Evolutionary conservation across 2,329 filamentous ascomycete genomes (phyloP).

Genomic region (Paecilomyces formosus): DNA sequence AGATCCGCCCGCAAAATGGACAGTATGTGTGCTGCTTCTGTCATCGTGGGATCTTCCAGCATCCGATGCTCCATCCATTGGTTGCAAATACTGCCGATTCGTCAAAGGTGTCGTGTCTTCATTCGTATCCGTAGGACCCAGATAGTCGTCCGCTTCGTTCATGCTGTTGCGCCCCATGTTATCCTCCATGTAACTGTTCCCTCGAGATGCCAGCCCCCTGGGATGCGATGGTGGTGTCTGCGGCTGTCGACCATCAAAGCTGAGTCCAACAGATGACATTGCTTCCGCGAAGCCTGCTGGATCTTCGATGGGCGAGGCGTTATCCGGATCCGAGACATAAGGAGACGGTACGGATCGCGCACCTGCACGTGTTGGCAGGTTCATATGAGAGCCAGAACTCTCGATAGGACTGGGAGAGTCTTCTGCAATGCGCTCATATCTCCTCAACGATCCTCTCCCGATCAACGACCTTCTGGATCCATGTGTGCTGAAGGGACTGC

Average conservation of each 20-base stretch:
- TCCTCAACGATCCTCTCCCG: slow-evolving; percentile 30
- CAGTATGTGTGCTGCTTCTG: slow-evolving; percentile 47
- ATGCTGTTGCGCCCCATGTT: slow-evolving; percentile 15
- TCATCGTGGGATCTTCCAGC: slow-evolving; percentile 39
- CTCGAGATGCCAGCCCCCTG: not conserved
- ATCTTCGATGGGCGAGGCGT: slow-evolving; percentile 27
- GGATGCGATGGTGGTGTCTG: slow-evolving; percentile 8
- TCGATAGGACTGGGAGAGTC: slow-evolving; percentile 43
- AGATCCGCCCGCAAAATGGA: slow-evolving; percentile 42
- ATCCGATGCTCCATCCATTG: slow-evolving; percentile 45
- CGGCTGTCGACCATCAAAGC: slow-evolving; percentile 23
- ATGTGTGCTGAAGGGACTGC: slow-evolving; percentile 34
- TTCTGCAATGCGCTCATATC: slow-evolving; percentile 49
- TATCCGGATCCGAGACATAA: slow-evolving; percentile 15
- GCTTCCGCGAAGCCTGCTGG: slow-evolving; percentile 34
- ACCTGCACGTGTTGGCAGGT: slow-evolving; percentile 16
- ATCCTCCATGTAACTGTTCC: not conserved
- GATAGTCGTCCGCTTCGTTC: slow-evolving; percentile 45
- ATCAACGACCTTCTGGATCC: slow-evolving; percentile 34
- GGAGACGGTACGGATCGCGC: slow-evolving; percentile 13
- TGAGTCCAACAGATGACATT: slow-evolving; percentile 35
- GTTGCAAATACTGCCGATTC: slow-evolving; percentile 47
- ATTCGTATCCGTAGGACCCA: slow-evolving; percentile 43
- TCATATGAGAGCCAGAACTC: slow-evolving; percentile 6
- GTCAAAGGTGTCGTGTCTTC: slow-evolving; percentile 55